phyloP scores from a whole-genome alignment of 225 moss, liverwort and hornwort genomes.

The Polytrichum commune region DNA sequence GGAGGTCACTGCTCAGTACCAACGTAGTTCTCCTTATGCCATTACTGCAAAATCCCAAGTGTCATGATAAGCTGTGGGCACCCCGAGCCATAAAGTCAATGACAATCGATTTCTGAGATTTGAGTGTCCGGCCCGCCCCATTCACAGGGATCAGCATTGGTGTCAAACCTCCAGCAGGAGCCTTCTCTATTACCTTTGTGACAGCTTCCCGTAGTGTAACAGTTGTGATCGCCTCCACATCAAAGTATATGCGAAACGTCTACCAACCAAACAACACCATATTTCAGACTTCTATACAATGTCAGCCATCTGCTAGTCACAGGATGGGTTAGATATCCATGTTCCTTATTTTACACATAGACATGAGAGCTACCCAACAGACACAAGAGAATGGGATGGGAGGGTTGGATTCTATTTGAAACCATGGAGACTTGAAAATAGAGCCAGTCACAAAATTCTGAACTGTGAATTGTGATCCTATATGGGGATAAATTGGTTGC shows the following conservation, averaged over 20 bases:
- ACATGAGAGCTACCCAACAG: neutral
- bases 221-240: conserved; percentile 34
- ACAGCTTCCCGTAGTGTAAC: conserved; percentile 31
- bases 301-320: neutral
- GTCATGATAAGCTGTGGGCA: conserved; percentile 1
- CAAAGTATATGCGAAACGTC: conserved; percentile 76
- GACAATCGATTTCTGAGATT: conserved; percentile 41
- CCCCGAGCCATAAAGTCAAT: conserved; percentile 59
- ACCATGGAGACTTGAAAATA: neutral
- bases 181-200: conserved; percentile 14
- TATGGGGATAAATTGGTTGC: neutral
- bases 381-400: neutral
- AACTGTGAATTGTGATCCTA: too few species aligned
- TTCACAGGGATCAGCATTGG: conserved; percentile 57
- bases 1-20: too few species aligned
- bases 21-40: too few species aligned
- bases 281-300: neutral
- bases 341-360: neutral
- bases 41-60: too few species aligned
- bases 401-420: neutral
- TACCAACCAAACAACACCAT: conserved; percentile 19
- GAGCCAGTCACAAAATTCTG: neutral
- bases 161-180: conserved; percentile 1
- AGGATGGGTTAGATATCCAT: neutral
- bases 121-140: conserved; percentile 48